phyloP scores from a whole-genome alignment of 2,329 filamentous ascomycete species.

The Fusarium tupiense region DNA sequence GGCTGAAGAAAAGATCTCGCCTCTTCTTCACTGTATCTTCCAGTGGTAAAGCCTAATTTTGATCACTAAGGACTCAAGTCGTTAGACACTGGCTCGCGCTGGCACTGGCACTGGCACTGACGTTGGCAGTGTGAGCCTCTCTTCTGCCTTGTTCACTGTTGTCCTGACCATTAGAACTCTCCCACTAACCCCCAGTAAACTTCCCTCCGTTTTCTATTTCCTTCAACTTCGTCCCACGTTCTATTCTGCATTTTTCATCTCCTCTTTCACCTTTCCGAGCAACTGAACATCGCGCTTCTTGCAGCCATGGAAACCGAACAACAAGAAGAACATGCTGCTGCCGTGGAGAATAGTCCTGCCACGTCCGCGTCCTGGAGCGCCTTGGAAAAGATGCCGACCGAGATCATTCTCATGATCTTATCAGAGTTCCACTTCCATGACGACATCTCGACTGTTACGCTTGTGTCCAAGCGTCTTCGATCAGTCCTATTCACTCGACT shows the following conservation, averaged over 20 bases:
- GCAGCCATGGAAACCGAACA: no score
- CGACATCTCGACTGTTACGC: no score
- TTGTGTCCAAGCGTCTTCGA: no score
- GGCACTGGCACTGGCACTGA: not conserved
- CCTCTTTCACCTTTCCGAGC: not conserved
- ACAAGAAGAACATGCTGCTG: no score
- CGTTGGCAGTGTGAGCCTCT: not conserved
- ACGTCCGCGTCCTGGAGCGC: no score
- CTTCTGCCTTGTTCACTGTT: not conserved
- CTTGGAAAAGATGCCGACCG: no score
- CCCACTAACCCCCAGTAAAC: not conserved
- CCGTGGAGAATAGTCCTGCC: accelerated
- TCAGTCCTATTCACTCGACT: accelerated
- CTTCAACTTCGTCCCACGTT: no score
- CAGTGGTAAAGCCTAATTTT: accelerated
- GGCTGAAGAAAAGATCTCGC: accelerated
- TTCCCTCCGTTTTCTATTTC: accelerated
- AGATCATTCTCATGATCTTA: no score
- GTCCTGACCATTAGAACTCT: accelerated
- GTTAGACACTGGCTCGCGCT: not conserved
- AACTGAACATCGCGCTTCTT: accelerated
- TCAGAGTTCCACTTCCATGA: no score
- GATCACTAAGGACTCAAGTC: accelerated
- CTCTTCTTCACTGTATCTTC: accelerated
- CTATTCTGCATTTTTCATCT: not conserved